phyloP scores from a whole-genome alignment of 768 basidiomycete species.

The Lactarius hatsudake region DNA sequence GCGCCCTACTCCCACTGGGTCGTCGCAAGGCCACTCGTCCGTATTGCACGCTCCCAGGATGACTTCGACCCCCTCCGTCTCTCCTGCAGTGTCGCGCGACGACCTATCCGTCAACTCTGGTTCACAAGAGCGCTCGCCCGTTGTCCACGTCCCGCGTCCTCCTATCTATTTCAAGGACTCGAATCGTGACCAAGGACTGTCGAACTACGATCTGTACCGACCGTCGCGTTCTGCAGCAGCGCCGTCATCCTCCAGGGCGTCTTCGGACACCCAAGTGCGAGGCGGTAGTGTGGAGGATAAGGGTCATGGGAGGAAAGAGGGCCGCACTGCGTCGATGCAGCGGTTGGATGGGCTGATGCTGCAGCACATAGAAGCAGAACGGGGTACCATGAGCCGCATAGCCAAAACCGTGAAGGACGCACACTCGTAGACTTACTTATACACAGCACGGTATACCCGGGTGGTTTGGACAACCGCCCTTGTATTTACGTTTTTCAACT shows the following conservation, averaged over 20 bases:
- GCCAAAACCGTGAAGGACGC: conserved; percentile 41
- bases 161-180: conserved; percentile 25
- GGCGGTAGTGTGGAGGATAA: conserved; percentile 19
- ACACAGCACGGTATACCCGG: conserved; percentile 22
- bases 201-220: conserved; percentile 22
- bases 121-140: conserved; percentile 20
- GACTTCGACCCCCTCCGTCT: conserved; percentile 23
- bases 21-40: conserved; percentile 16
- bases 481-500: conserved; percentile 9
- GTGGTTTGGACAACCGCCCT: conserved; percentile 7
- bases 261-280: conserved; percentile 17
- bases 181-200: conserved; percentile 19
- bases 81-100: conserved; percentile 13
- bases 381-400: conserved; percentile 75
- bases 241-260: conserved; percentile 8
- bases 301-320: conserved; percentile 33
- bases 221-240: conserved; percentile 16
- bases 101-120: conserved; percentile 12
- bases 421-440: conserved; percentile 21
- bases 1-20: conserved; percentile 11
- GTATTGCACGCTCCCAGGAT: conserved; percentile 7
- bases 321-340: conserved; percentile 55
- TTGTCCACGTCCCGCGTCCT: conserved; percentile 21
- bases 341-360: conserved; percentile 76
- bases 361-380: conserved; percentile 82